Evolutionary conservation across 768 basidiomycete species (phyloP).

Genomic region (Cystobasidium onofrii): DNA sequence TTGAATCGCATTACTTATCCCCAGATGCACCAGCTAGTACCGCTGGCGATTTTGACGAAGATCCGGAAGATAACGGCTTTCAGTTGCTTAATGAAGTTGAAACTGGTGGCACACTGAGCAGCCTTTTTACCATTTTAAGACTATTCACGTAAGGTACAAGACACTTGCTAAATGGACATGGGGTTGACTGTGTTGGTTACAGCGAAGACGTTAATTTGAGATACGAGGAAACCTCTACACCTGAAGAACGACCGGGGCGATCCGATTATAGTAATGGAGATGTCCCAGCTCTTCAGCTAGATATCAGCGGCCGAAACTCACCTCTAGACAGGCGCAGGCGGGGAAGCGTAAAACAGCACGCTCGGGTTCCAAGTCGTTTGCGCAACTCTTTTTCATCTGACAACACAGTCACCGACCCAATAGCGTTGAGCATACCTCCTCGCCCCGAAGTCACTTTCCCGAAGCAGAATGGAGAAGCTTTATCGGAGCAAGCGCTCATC

Average conservation of each 20-base stretch:
- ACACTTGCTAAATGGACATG: too few species aligned
- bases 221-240: constrained; percentile 61
- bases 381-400: constrained; percentile 26
- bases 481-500: background rate
- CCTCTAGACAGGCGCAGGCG: background rate
- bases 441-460: background rate
- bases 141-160: constrained; percentile 60
- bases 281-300: constrained; percentile 33
- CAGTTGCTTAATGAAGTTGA: constrained; percentile 94
- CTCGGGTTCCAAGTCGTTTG: constrained; percentile 6
- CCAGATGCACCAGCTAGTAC: constrained; percentile 46
- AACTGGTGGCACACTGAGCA: constrained; percentile 87
- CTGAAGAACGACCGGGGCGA: constrained; percentile 30
- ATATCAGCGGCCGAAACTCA: constrained; percentile 1
- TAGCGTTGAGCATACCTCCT: background rate
- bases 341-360: background rate
- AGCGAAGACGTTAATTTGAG: constrained; percentile 50
- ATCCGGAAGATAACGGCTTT: constrained; percentile 87
- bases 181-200: background rate
- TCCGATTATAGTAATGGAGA: background rate
- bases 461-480: background rate
- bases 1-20: constrained; percentile 35
- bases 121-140: constrained; percentile 89
- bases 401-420: background rate
- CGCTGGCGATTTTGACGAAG: constrained; percentile 54